Evolutionary conservation across 345 rosid genomes (phyloP).

Genomic region (Arabidopsis arenosa): DNA sequence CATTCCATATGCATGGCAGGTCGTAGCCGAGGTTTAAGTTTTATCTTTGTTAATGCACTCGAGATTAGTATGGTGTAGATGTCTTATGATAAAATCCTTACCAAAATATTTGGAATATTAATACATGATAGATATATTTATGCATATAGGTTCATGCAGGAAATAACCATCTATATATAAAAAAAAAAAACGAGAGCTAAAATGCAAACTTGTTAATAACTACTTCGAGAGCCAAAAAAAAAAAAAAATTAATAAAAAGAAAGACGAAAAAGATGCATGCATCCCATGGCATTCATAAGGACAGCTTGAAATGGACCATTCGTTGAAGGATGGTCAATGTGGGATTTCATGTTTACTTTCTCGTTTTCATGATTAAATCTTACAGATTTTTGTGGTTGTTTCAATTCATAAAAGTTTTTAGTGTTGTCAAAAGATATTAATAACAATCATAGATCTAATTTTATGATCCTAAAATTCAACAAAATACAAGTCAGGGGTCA

Average conservation of each 20-base stretch:
- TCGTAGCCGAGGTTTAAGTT: neutral
- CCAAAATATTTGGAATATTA: neutral
- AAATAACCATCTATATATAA: neutral
- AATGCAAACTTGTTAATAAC: neutral
- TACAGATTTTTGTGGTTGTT: neutral
- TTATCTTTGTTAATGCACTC: neutral
- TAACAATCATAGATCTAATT: neutral
- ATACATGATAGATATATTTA: neutral
- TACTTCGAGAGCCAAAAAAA: neutral
- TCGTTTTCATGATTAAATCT: neutral
- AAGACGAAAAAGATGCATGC: slow-evolving; percentile 20
- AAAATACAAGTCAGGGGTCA: slow-evolving; percentile 13
- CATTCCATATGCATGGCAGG: neutral
- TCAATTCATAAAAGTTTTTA: neutral
- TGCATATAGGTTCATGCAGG: neutral
- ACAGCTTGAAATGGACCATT: slow-evolving; percentile 35
- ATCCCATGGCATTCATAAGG: neutral
- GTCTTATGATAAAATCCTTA: neutral
- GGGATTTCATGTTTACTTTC: slow-evolving; percentile 22
- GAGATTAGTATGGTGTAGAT: neutral
- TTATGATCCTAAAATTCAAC: slow-evolving; percentile 12
- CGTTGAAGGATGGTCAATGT: slow-evolving; percentile 10
- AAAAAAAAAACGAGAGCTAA: neutral
- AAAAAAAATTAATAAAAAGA: too few relatives aligned
- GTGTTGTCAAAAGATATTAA: neutral